Conservation (phyloP, 768 basidiomycete species). For the Jaapia argillacea region DNA sequence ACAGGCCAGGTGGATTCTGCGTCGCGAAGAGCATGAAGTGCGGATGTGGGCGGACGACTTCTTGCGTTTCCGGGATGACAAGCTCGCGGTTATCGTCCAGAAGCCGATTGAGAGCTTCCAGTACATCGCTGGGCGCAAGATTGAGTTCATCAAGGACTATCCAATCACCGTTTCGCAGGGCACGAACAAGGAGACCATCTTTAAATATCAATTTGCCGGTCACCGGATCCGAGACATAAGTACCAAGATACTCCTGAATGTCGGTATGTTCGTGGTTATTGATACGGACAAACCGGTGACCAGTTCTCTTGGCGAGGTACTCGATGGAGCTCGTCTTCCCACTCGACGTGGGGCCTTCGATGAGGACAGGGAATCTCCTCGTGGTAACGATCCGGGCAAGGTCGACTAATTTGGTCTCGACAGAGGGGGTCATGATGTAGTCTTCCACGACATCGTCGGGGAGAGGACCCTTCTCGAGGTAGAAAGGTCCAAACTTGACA, state of each 20-base stretch:
- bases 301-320: conserved; percentile 86
- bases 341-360: conserved; percentile 95
- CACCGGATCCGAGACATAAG: conserved; percentile 85
- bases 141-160: conserved; percentile 97
- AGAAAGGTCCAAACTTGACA: conserved; percentile 87
- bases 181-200: conserved; percentile 89
- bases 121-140: conserved; percentile 93
- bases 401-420: conserved; percentile 88
- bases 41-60: conserved; percentile 86
- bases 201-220: conserved; percentile 94
- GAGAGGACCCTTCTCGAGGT: conserved; percentile 70
- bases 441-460: conserved; percentile 57
- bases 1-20: conserved; percentile 94
- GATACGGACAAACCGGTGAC: conserved; percentile 94
- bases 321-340: conserved; percentile 98
- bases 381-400: conserved; percentile 88
- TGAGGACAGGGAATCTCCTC: conserved; percentile 85
- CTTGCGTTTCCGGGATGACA: conserved; percentile 91
- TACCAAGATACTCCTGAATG: conserved; percentile 97
- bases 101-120: conserved; percentile 93
- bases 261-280: conserved; percentile 99
- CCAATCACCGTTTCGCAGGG: conserved; percentile 89
- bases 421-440: conserved; percentile 93
- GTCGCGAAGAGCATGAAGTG: conserved; percentile 98
- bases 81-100: conserved; percentile 97